Conservation (phyloP, 192 early-diverging fungal genomes). For the Dimargaris cristalligena region DNA sequence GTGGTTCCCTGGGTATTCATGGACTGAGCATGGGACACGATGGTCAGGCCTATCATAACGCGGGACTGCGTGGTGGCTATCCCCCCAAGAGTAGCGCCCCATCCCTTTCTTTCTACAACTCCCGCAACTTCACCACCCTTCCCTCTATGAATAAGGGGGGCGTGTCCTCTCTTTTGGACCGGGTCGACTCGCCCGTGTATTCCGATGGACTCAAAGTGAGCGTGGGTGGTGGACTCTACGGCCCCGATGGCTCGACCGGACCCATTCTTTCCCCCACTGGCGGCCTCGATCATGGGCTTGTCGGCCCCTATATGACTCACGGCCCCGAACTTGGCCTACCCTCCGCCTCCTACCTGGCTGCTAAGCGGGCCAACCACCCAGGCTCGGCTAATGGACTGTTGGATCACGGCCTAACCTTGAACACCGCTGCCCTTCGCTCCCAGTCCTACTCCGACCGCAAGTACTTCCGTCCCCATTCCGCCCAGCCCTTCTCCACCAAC, state of each 20-base stretch:
- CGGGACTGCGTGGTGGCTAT: neutral
- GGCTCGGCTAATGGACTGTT: neutral
- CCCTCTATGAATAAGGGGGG: neutral
- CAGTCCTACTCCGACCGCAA: neutral
- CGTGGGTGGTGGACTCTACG: neutral
- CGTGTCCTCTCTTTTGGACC: neutral
- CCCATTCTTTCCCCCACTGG: too few species aligned
- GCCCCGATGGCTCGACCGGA: too few species aligned
- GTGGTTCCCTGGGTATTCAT: neutral
- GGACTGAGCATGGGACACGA: neutral
- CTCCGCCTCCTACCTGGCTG: neutral
- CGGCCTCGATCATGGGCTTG: neutral
- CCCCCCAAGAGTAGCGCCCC: neutral
- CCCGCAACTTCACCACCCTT: neutral
- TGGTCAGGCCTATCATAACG: neutral
- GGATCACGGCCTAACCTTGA: neutral
- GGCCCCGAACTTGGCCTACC: neutral
- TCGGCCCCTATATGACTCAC: neutral
- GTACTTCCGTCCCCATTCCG: constrained; percentile 3
- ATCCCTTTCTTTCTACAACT: too few species aligned
- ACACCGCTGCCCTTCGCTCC: neutral
- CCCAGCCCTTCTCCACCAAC: neutral
- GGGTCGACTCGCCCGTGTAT: neutral
- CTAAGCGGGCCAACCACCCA: neutral
- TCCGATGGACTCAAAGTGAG: constrained; percentile 3